Evolutionary conservation across 305 asterid species (phyloP).

Genomic region (Solanum aculeatissimum): DNA sequence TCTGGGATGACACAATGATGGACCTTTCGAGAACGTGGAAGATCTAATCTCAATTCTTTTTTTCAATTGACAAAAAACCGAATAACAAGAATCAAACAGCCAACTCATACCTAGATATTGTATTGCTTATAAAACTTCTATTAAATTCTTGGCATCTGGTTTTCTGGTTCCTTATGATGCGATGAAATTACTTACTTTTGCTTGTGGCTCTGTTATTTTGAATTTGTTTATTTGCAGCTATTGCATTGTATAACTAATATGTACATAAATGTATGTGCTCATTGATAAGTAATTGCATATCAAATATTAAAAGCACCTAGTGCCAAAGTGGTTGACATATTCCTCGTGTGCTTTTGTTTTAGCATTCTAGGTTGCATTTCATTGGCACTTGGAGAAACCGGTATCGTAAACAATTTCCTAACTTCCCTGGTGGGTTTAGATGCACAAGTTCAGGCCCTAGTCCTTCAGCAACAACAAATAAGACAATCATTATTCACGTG

Average conservation of each 20-base stretch:
- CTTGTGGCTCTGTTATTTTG: not conserved
- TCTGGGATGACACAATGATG: not conserved
- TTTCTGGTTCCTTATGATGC: not conserved
- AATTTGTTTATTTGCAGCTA: not conserved
- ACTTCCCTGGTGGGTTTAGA: conserved; percentile 27
- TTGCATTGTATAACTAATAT: not conserved
- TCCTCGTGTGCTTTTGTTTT: conserved; percentile 6
- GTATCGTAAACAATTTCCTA: conserved; percentile 70
- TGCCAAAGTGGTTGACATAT: not conserved
- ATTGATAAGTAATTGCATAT: not conserved
- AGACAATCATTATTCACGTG: conserved; percentile 54
- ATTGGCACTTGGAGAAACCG: conserved; percentile 98
- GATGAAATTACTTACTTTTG: not conserved
- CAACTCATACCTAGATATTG: not conserved
- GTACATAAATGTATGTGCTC: not conserved
- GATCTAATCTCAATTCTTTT: not conserved
- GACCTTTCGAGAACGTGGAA: not conserved
- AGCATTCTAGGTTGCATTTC: conserved; percentile 95
- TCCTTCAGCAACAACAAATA: conserved; percentile 27
- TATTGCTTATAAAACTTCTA: not conserved
- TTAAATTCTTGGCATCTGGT: not conserved
- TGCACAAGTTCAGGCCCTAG: conserved; percentile 18
- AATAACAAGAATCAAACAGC: not conserved
- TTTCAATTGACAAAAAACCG: not conserved
- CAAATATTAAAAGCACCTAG: not conserved